A percentile compares a stretch with the other conserved stretches of the same genome.
Conservation (phyloP, 78 protist species). For the Cyanophora paradoxa region DNA sequence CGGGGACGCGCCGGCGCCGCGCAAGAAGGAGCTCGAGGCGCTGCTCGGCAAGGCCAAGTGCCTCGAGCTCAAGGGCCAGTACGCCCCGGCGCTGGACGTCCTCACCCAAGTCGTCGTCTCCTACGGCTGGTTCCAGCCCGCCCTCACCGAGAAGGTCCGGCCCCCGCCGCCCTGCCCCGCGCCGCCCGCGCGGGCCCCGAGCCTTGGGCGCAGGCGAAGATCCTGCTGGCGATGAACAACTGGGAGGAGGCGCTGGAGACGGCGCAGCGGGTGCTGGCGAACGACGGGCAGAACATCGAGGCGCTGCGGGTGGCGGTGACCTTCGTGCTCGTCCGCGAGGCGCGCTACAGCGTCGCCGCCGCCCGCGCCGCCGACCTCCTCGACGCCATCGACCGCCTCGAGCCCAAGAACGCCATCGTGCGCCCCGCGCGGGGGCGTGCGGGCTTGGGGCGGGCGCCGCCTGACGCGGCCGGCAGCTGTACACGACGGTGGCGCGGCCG, state of each 20-base stretch:
- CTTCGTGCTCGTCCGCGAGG: constrained; percentile 24
- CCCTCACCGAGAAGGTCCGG: constrained; percentile 35
- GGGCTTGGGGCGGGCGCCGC: too few relatives aligned
- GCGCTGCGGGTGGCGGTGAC: constrained; percentile 11
- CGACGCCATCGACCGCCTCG: constrained; percentile 26
- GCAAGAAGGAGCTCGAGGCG: background rate
- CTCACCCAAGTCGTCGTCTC: background rate
- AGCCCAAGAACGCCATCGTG: constrained; percentile 45
- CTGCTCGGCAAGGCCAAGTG: background rate
- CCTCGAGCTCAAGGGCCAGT: background rate
- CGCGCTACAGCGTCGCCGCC: background rate
- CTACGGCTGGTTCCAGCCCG: constrained; percentile 15
- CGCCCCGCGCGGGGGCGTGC: too few relatives aligned
- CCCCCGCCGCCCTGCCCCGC: too few relatives aligned
- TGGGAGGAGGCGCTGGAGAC: constrained; percentile 53
- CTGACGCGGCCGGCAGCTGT: too few relatives aligned
- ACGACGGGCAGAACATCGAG: constrained; percentile 37
- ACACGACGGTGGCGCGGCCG: background rate
- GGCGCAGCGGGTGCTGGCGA: constrained; percentile 27
- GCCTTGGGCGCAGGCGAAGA: too few relatives aligned
- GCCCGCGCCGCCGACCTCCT: background rate
- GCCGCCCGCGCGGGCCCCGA: too few relatives aligned
- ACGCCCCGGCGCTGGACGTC: background rate
- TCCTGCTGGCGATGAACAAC: constrained; percentile 34
- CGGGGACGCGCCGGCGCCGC: too few relatives aligned